Evolutionary conservation across 148 eudicot species (phyloP).

Genomic region (Rhododendron griersonianum): DNA sequence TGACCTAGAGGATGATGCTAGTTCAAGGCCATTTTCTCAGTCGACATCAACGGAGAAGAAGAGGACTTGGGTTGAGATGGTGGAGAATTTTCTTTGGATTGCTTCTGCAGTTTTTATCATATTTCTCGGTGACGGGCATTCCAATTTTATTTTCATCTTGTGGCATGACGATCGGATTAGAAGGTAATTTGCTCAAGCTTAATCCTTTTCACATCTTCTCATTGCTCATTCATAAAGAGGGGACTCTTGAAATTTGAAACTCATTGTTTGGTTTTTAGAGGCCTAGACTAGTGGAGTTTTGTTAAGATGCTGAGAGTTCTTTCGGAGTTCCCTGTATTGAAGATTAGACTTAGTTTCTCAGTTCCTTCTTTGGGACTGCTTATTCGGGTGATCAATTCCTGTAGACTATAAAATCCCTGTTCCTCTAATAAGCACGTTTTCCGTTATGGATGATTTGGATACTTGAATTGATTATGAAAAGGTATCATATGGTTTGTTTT

Average conservation of each 20-base stretch:
- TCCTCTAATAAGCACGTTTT: background rate
- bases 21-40: conserved; percentile 46
- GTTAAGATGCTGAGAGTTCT: background rate
- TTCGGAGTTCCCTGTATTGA: background rate
- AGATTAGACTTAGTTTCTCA: background rate
- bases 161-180: conserved; percentile 77
- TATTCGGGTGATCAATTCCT: background rate
- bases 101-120: conserved; percentile 71
- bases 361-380: background rate
- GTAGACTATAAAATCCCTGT: background rate
- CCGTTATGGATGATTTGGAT: background rate
- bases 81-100: conserved; percentile 80
- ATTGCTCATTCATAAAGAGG: background rate
- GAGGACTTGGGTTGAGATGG: conserved; percentile 43
- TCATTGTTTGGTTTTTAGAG: background rate
- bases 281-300: background rate
- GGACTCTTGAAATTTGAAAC: background rate
- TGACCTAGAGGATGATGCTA: conserved; percentile 89
- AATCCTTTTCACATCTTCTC: background rate
- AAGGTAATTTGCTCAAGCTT: conserved; percentile 43
- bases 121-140: conserved; percentile 73
- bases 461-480: background rate
- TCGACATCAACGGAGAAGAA: conserved; percentile 26
- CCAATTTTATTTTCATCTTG: conserved; percentile 59
- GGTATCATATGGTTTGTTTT: background rate